A percentile compares a stretch with the other conserved stretches of the same genome.
phyloP scores from a whole-genome alignment of 768 basidiomycete species.

The Boletus speciosus region DNA sequence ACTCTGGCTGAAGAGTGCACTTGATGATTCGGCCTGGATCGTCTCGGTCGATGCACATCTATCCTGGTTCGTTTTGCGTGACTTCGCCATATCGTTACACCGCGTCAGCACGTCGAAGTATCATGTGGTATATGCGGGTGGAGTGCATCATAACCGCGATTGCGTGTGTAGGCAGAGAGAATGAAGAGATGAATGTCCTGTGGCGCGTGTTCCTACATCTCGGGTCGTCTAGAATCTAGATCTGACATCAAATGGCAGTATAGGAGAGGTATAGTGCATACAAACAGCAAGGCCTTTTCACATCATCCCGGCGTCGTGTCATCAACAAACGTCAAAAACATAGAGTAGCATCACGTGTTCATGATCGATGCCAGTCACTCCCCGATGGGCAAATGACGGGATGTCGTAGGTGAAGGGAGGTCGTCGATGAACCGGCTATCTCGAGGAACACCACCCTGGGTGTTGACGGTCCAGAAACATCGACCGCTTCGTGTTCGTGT shows the following conservation, averaged over 20 bases:
- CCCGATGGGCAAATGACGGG: neutral
- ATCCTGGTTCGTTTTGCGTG: neutral
- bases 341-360: neutral
- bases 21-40: neutral
- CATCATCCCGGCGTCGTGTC: neutral
- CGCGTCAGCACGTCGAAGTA: constrained; percentile 12
- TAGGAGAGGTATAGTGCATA: neutral
- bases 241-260: neutral
- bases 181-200: neutral
- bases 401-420: neutral
- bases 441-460: neutral
- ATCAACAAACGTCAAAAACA: neutral
- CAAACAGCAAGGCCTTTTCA: constrained; percentile 12
- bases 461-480: constrained; percentile 11
- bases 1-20: neutral
- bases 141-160: neutral
- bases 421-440: constrained; percentile 14
- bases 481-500: neutral
- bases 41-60: neutral
- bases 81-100: constrained; percentile 22
- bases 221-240: constrained; percentile 7
- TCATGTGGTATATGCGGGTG: neutral
- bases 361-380: neutral
- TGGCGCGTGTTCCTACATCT: neutral
- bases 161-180: neutral